phyloP scores from a whole-genome alignment of 805 yeast species.

The Saccharomycopsis malanga region DNA sequence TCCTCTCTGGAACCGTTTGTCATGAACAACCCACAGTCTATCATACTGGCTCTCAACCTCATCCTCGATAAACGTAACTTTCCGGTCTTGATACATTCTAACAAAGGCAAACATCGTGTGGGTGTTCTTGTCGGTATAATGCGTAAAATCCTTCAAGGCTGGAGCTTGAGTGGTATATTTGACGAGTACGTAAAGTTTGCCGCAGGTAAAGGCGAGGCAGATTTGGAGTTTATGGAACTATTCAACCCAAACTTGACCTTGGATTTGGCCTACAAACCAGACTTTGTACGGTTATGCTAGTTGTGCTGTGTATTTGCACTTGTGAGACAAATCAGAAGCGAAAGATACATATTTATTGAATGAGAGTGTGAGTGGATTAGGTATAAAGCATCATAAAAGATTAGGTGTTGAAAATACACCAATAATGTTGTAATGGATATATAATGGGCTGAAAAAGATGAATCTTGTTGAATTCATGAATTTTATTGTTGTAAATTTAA shows the following conservation, averaged over 20 bases:
- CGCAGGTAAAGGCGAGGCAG: conserved; percentile 88
- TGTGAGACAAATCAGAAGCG: too few relatives aligned
- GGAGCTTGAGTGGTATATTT: conserved; percentile 89
- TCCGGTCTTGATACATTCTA: conserved; percentile 86
- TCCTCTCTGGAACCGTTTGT: conserved; percentile 71
- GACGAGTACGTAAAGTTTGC: conserved; percentile 93
- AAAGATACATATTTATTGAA: too few relatives aligned
- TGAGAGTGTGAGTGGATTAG: too few relatives aligned
- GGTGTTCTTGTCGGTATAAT: conserved; percentile 91
- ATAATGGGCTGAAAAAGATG: too few relatives aligned
- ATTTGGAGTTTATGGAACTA: conserved; percentile 80
- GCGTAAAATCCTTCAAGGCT: conserved; percentile 79
- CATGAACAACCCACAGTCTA: conserved; percentile 46
- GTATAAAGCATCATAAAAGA: too few relatives aligned
- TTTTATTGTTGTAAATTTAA: too few relatives aligned
- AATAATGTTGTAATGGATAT: too few relatives aligned
- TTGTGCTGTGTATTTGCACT: too few relatives aligned
- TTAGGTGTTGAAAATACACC: too few relatives aligned
- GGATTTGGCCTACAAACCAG: conserved; percentile 47
- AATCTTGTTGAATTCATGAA: too few relatives aligned
- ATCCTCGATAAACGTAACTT: conserved; percentile 61
- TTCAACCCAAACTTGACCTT: conserved; percentile 58
- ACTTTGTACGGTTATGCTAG: conserved; percentile 41
- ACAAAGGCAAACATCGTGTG: conserved; percentile 95
- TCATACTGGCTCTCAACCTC: conserved; percentile 49